Evolutionary conservation across 108 stramenopile genomes (phyloP), one percentile per base, ranked within the genome.

Genomic region (Seminavis robusta): DNA sequence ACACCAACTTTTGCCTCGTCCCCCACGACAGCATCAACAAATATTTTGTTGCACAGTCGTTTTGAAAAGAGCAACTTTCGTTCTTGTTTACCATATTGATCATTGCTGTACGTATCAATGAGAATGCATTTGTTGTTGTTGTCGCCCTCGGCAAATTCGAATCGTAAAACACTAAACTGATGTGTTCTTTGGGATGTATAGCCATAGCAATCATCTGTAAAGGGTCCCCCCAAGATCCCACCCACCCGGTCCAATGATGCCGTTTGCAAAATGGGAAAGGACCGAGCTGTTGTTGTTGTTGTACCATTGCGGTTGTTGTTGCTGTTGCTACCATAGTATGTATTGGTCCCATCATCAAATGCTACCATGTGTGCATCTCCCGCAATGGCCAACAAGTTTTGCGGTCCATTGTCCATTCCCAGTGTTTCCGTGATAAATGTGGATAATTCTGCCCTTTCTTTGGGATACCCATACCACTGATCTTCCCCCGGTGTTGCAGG

Each of bases 341-440:
- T 76, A 42, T 61, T 65, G 13, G 62, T 60, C 31, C 80, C 80
- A 56, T 77, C 76, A 33, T 81, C 80, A 59, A 75, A 81, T 7
- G 75, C 80, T 17, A 81, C 47, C 76, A 78, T 77, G 56, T 81
- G 76, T 41, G 77, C 61, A 40, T 77, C 76, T 11, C 59, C 70
- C 7, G 73, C 67, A 5, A 77, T 38, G 8, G 69, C 76, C n/a
- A 81, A 47, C 32, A 78, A 15, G 47, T 77, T 78, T 45, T 8
- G 73, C n/a, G n/a, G n/a, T n/a, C n/a, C n/a, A n/a, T n/a, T n/a
- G n/a, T n/a, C n/a, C n/a, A n/a, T n/a, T 47, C 32, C 74, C 69
- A 16, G 66, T 60, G 32, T 72, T 36, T 1, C 71, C 52, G 33
- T 78, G 72, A 37, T 49, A 58, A 41, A 33, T 46, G 9, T 63